phyloP scores from a whole-genome alignment of 257 asterid genomes.

The Gynochthodes officinalis region DNA sequence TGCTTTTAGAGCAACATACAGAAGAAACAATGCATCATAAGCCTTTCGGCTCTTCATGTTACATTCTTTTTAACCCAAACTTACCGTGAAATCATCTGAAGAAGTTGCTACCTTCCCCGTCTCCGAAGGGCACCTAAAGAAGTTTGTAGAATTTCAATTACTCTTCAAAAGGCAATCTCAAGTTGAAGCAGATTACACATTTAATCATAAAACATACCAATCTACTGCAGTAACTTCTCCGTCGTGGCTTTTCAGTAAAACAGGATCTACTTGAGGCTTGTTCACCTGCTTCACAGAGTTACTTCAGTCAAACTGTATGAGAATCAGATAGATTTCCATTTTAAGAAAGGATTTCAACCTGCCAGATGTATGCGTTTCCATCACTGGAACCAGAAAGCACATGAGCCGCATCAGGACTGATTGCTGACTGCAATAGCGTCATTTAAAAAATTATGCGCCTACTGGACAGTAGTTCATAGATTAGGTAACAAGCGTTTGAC shows the following conservation, averaged over 20 bases:
- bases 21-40: background rate
- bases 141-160: constrained; percentile 20
- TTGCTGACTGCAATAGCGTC: constrained; percentile 56
- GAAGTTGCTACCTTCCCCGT: constrained; percentile 86
- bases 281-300: constrained; percentile 48
- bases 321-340: background rate
- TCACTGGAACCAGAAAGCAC: constrained; percentile 93
- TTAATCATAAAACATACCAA: constrained; percentile 45
- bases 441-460: constrained; percentile 9
- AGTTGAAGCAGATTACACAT: background rate
- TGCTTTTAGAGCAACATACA: background rate
- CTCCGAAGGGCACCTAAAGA: constrained; percentile 76
- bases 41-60: background rate
- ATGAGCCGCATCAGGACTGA: constrained; percentile 94
- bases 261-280: constrained; percentile 62
- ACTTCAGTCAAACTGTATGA: constrained; percentile 9
- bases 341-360: constrained; percentile 38
- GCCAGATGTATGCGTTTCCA: constrained; percentile 94
- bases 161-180: background rate
- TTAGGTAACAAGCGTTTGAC: background rate
- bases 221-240: constrained; percentile 96
- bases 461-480: background rate
- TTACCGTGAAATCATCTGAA: constrained; percentile 96
- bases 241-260: constrained; percentile 67
- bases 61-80: constrained; percentile 16